These are phyloP conservation scores for Parastagonospora nodorum DNA, from an alignment of 2,329 filamentous ascomycete species.

Conservation along the genomic window DNA sequence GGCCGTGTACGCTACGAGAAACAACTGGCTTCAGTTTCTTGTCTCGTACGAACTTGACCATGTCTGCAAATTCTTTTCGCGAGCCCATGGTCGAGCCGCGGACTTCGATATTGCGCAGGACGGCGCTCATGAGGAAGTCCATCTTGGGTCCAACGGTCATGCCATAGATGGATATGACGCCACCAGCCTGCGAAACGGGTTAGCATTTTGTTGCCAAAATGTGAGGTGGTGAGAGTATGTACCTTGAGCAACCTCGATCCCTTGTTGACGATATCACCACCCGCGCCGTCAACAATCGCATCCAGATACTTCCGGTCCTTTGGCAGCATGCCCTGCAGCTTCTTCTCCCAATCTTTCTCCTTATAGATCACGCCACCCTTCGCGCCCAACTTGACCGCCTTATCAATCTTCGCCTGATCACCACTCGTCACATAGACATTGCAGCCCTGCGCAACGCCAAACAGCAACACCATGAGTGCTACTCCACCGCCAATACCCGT, in stretches of 20 bases:
- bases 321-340: conserved; percentile 66
- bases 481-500: conserved; percentile 95
- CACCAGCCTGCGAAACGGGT: conserved; percentile 61
- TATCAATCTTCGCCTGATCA: conserved; percentile 74
- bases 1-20: conserved; percentile 72
- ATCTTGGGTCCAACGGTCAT: conserved; percentile 89
- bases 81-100: conserved; percentile 91
- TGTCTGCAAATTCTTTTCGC: conserved; percentile 84
- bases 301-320: conserved; percentile 72
- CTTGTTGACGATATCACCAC: conserved; percentile 79
- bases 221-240: background rate
- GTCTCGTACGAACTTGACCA: conserved; percentile 79
- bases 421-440: conserved; percentile 83
- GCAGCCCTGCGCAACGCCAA: conserved; percentile 73
- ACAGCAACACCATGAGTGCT: conserved; percentile 79
- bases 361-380: conserved; percentile 83
- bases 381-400: conserved; percentile 74
- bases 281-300: conserved; percentile 87
- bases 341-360: conserved; percentile 79
- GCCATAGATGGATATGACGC: conserved; percentile 84
- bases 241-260: conserved; percentile 71
- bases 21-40: conserved; percentile 78
- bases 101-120: conserved; percentile 86
- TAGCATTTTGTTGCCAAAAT: background rate
- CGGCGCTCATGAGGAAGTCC: conserved; percentile 82